A percentile compares a stretch with the other conserved stretches of the same genome.
phyloP scores from a whole-genome alignment of 495 filamentous ascomycete genomes.

The Hypoxylon perforatum region DNA sequence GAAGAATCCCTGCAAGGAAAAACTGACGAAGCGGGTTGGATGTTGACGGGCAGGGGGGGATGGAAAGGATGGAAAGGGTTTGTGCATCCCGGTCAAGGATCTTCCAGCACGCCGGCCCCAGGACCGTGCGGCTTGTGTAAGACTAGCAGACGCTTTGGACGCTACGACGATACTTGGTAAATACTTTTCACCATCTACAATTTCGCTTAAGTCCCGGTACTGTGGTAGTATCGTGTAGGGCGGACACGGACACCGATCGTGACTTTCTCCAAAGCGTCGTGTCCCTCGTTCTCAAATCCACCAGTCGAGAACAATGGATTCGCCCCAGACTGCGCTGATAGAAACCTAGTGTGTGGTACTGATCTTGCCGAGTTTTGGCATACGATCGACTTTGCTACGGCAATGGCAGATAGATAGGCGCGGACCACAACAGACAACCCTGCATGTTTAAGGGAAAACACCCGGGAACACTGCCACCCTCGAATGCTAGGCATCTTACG shows the following conservation, averaged over 20 bases:
- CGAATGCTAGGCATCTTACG: constrained; percentile 13
- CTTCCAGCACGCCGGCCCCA: constrained; percentile 37
- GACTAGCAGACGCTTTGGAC: constrained; percentile 7
- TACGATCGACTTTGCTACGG: constrained; percentile 27
- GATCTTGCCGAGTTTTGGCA: constrained; percentile 20
- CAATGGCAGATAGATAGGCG: constrained; percentile 35
- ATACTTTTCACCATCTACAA: constrained; percentile 12
- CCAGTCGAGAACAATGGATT: constrained; percentile 19
- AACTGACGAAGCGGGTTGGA: constrained; percentile 31
- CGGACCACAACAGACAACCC: constrained; percentile 32
- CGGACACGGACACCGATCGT: constrained; percentile 19
- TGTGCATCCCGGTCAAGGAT: constrained; percentile 36
- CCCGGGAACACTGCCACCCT: constrained; percentile 30
- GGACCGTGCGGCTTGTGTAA: constrained; percentile 35
- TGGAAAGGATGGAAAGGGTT: constrained; percentile 23
- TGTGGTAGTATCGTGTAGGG: constrained; percentile 23
- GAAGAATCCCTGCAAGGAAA: constrained; percentile 30
- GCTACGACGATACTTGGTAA: constrained; percentile 26
- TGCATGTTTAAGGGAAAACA: constrained; percentile 20
- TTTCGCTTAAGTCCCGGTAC: constrained; percentile 6
- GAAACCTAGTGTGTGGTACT: not conserved
- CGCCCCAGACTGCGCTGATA: constrained; percentile 11
- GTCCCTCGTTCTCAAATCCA: constrained; percentile 16
- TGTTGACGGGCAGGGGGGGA: constrained; percentile 34
- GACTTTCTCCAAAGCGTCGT: constrained; percentile 10